A percentile compares a stretch with the other conserved stretches of the same genome.
Evolutionary conservation across 371 early-diverging fungal genomes (phyloP).

Genomic region (Blakeslea trispora): DNA sequence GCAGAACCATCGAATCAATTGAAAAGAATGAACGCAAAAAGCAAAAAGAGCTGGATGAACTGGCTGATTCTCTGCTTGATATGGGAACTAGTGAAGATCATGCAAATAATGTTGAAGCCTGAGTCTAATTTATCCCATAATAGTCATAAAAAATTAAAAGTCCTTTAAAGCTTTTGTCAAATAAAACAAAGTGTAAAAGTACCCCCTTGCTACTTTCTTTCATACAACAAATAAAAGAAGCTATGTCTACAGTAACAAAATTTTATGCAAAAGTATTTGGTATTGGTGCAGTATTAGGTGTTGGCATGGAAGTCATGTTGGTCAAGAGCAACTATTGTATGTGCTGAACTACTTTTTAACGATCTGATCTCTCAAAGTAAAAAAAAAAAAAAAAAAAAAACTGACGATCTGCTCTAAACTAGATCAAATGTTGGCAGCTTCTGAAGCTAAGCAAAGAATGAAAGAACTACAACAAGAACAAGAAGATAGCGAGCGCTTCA

Average conservation of each 20-base stretch:
- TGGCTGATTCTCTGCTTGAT: slow-evolving; percentile 10
- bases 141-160: background rate
- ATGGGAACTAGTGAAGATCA: slow-evolving; percentile 6
- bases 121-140: background rate
- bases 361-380: too few relatives aligned
- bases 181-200: slow-evolving; percentile 1
- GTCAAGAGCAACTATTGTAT: slow-evolving; percentile 54
- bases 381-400: background rate
- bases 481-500: slow-evolving; percentile 38
- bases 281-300: slow-evolving; percentile 36
- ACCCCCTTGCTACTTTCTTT: slow-evolving; percentile 5
- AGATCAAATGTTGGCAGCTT: slow-evolving; percentile 55
- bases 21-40: slow-evolving; percentile 27
- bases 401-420: background rate
- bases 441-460: slow-evolving; percentile 43
- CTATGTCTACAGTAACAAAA: slow-evolving; percentile 22
- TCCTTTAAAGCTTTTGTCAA: background rate
- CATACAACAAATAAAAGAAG: slow-evolving; percentile 4
- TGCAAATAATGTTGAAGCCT: slow-evolving; percentile 1
- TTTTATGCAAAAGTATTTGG: slow-evolving; percentile 50
- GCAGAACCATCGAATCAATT: slow-evolving; percentile 27
- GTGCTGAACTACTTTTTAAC: background rate
- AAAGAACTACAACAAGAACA: slow-evolving; percentile 43
- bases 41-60: slow-evolving; percentile 17
- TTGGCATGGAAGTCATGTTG: slow-evolving; percentile 42